Percentiles rank a stretch among this genome's conserved stretches.
phyloP scores from a whole-genome alignment of 768 basidiomycete genomes.

The Lactifluus echinatus region DNA sequence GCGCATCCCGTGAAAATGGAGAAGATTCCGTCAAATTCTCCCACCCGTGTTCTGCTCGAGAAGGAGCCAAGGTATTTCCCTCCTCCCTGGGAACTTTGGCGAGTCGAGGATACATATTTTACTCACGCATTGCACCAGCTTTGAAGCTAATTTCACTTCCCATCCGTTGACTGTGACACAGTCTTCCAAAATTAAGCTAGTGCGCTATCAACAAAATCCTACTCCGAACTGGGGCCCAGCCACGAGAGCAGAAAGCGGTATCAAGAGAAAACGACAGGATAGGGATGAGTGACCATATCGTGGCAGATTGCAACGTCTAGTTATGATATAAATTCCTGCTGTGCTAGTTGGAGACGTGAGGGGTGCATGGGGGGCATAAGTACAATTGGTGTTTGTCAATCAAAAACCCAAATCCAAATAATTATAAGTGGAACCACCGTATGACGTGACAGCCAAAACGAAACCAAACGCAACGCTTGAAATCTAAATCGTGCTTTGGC shows the following conservation, averaged over 20 bases:
- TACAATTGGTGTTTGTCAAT: not conserved
- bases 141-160: slow-evolving; percentile 61
- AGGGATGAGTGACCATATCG: slow-evolving; percentile 21
- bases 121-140: slow-evolving; percentile 29
- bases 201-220: slow-evolving; percentile 88
- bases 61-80: slow-evolving; percentile 54
- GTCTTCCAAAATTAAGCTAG: slow-evolving; percentile 62
- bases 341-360: not conserved
- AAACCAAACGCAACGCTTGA: too few relatives aligned
- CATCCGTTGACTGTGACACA: slow-evolving; percentile 59
- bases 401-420: not conserved
- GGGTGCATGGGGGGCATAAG: not conserved
- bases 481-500: too few relatives aligned
- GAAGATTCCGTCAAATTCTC: slow-evolving; percentile 69
- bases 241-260: slow-evolving; percentile 43
- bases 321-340: slow-evolving; percentile 13
- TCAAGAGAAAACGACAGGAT: slow-evolving; percentile 35
- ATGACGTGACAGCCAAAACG: not conserved
- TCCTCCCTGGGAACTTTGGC: not conserved
- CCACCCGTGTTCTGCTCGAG: slow-evolving; percentile 56
- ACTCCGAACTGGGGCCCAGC: slow-evolving; percentile 91
- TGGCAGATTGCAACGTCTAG: slow-evolving; percentile 18
- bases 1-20: slow-evolving; percentile 74
- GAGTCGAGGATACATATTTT: not conserved
- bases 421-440: not conserved